phyloP scores from a whole-genome alignment of 306 rosid species.

The Neltuma alba region DNA sequence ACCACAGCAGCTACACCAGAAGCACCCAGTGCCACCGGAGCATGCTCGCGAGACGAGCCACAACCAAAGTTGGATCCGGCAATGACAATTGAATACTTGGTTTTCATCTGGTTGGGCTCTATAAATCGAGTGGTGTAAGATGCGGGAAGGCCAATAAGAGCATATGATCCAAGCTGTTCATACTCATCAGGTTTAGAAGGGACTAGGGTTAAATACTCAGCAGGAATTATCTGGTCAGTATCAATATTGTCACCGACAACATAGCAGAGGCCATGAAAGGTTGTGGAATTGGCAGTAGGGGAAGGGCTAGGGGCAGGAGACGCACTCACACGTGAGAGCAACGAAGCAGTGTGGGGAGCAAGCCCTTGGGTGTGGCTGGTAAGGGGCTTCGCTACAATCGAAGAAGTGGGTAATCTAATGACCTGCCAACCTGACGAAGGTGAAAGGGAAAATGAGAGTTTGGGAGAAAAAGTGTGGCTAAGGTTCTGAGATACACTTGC shows the following conservation, averaged over 20 bases:
- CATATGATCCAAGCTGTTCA: slow-evolving; percentile 86
- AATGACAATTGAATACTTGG: slow-evolving; percentile 71
- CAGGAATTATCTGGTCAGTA: slow-evolving; percentile 97
- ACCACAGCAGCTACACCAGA: slow-evolving; percentile 79
- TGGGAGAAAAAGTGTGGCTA: slow-evolving; percentile 38
- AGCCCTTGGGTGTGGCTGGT: background rate
- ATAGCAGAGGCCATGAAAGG: slow-evolving; percentile 91
- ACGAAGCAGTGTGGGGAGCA: slow-evolving; percentile 27
- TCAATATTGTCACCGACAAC: slow-evolving; percentile 88
- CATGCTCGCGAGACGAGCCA: slow-evolving; percentile 96
- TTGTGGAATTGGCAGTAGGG: slow-evolving; percentile 30
- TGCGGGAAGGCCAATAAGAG: slow-evolving; percentile 82
- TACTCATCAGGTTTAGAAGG: slow-evolving; percentile 92
- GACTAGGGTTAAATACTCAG: slow-evolving; percentile 84
- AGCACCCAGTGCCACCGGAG: slow-evolving; percentile 93
- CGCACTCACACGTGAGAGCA: slow-evolving; percentile 39
- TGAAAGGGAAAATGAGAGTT: slow-evolving; percentile 29
- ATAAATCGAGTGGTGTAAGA: slow-evolving; percentile 64
- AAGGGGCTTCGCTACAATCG: slow-evolving; percentile 16
- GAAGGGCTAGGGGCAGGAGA: slow-evolving; percentile 36
- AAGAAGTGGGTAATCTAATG: slow-evolving; percentile 45
- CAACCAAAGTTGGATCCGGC: slow-evolving; percentile 93
- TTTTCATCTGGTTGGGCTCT: slow-evolving; percentile 61
- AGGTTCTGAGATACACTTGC: slow-evolving; percentile 49
- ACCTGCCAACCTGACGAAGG: slow-evolving; percentile 26